A percentile compares a stretch with the other conserved stretches of the same genome.
Evolutionary conservation across 2,329 filamentous ascomycete genomes (phyloP).

Genomic region (Bipolaris bicolor): DNA sequence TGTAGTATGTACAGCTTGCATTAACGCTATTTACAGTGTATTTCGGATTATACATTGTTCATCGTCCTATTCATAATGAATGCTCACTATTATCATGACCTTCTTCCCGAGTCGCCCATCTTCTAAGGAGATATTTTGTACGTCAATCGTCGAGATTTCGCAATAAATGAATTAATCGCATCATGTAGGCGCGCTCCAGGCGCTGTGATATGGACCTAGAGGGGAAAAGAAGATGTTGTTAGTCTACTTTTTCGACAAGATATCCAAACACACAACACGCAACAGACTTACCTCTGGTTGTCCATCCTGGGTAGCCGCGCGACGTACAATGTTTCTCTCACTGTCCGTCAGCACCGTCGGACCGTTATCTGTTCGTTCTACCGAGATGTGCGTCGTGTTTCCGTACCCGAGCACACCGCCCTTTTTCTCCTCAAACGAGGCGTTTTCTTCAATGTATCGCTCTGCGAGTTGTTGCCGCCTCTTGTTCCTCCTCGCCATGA

Average conservation of each 20-base stretch:
- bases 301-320: slow-evolving; percentile 14
- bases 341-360: slow-evolving; percentile 10
- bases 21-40: background rate
- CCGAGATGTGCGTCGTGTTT: background rate
- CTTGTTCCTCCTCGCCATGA: slow-evolving; percentile 9
- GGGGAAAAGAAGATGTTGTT: background rate
- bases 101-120: background rate
- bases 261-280: background rate
- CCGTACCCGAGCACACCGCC: no score
- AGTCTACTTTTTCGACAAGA: background rate
- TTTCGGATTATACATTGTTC: background rate
- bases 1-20: background rate
- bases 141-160: slow-evolving; percentile 16
- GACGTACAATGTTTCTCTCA: slow-evolving; percentile 19
- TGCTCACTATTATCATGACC: background rate
- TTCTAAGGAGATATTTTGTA: slow-evolving; percentile 21
- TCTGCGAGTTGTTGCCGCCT: slow-evolving; percentile 1
- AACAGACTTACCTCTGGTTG: slow-evolving; percentile 14
- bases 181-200: slow-evolving; percentile 6
- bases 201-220: background rate
- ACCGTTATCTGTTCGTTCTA: no score
- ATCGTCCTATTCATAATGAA: background rate
- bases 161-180: slow-evolving; percentile 17
- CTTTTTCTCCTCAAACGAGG: background rate
- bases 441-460: background rate